A percentile compares a stretch with the other conserved stretches of the same genome.
phyloP scores from a whole-genome alignment of 192 early-diverging fungal species.

The Phycomyces nitens region DNA sequence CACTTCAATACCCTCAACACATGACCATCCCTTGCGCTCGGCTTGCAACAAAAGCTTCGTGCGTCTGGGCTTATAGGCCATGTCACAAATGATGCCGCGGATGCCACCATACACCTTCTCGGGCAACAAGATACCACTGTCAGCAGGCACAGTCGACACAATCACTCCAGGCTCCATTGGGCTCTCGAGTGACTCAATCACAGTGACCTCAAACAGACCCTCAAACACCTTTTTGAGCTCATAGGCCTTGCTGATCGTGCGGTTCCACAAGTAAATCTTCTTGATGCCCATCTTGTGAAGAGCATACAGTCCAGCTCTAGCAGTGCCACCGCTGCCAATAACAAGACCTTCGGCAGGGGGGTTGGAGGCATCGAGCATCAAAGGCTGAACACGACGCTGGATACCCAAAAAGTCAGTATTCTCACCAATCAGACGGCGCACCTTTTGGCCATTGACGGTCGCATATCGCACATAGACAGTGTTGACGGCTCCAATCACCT shows the following conservation, averaged over 20 bases:
- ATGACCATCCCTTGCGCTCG: conserved; percentile 52
- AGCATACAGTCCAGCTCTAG: conserved; percentile 86
- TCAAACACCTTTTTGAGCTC: conserved; percentile 61
- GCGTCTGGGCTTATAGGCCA: conserved; percentile 89
- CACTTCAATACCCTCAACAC: conserved; percentile 83
- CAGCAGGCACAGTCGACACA: conserved; percentile 85
- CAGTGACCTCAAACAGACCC: conserved; percentile 46
- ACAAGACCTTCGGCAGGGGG: conserved; percentile 63
- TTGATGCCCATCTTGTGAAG: conserved; percentile 65
- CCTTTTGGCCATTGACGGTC: conserved; percentile 26
- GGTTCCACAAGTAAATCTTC: conserved; percentile 83
- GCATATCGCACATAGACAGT: conserved; percentile 59
- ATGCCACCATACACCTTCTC: conserved; percentile 47
- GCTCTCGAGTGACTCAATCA: conserved; percentile 40
- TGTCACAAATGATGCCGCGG: conserved; percentile 79
- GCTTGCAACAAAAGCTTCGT: conserved; percentile 77
- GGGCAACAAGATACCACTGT: conserved; percentile 55
- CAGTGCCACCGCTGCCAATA: conserved; percentile 92
- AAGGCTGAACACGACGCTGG: conserved; percentile 52
- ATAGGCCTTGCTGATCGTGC: conserved; percentile 73
- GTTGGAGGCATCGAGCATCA: conserved; percentile 30
- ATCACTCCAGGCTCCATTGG: conserved; percentile 54
- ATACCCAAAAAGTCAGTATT: conserved; percentile 98
- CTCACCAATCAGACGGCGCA: conserved; percentile 67
- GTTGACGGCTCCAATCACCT: conserved; percentile 93